A percentile compares a stretch with the other conserved stretches of the same genome.
Evolutionary conservation across 2,329 filamentous ascomycete genomes (phyloP).

Genomic region (Zymoseptoria brevis): DNA sequence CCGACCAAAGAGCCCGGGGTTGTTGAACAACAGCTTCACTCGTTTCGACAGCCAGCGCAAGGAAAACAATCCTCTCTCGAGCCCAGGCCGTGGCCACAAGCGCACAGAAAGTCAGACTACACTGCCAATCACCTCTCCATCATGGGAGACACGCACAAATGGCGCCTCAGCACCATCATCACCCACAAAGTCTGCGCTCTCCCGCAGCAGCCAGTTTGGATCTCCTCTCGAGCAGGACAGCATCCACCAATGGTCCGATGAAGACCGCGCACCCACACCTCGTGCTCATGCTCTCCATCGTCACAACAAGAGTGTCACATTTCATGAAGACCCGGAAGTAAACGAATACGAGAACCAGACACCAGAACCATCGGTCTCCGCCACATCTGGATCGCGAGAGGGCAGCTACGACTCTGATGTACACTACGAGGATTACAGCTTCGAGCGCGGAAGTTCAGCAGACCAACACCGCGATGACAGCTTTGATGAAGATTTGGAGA

Average conservation of each 20-base stretch:
- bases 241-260: constrained; percentile 51
- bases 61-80: constrained; percentile 30
- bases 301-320: constrained; percentile 94
- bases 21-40: constrained; percentile 64
- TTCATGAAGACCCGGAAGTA: constrained; percentile 85
- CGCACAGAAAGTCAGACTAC: constrained; percentile 52
- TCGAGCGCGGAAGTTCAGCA: constrained; percentile 51
- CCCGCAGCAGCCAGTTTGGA: constrained; percentile 52
- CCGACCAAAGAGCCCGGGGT: constrained; percentile 47
- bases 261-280: constrained; percentile 53
- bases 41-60: constrained; percentile 45
- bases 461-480: constrained; percentile 55
- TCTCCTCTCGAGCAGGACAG: constrained; percentile 38
- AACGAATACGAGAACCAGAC: constrained; percentile 99
- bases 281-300: constrained; percentile 63
- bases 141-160: constrained; percentile 49
- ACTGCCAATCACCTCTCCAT: constrained; percentile 42
- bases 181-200: constrained; percentile 83
- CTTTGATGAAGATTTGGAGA: constrained; percentile 90
- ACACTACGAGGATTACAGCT: constrained; percentile 61
- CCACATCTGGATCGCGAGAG: constrained; percentile 82
- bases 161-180: constrained; percentile 53
- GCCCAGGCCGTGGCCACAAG: constrained; percentile 30
- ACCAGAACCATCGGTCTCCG: constrained; percentile 77
- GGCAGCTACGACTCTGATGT: constrained; percentile 81